Percentiles rank a stretch among this genome's conserved stretches.
Evolutionary conservation across 495 filamentous ascomycete genomes (phyloP).

Genomic region (Mycothermus thermophilus): DNA sequence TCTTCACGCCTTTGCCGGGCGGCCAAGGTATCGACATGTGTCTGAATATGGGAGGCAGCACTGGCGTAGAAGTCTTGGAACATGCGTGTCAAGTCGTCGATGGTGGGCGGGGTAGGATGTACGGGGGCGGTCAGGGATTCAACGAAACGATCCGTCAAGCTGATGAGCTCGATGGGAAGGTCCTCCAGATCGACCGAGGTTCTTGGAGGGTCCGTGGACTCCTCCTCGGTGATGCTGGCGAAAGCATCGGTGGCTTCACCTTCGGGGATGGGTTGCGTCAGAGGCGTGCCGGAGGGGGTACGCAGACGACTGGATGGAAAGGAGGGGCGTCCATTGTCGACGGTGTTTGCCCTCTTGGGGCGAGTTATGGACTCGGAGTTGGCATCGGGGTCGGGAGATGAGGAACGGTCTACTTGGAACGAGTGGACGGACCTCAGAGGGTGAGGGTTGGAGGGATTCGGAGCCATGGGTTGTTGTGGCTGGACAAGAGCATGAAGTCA

Average conservation of each 20-base stretch:
- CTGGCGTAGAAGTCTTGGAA: constrained; percentile 92
- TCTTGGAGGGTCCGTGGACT: constrained; percentile 38
- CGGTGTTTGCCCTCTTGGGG: constrained; percentile 46
- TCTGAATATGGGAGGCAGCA: constrained; percentile 70
- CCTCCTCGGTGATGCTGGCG: constrained; percentile 38
- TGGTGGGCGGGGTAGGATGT: constrained; percentile 67
- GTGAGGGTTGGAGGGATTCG: constrained; percentile 9
- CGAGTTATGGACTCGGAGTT: constrained; percentile 19
- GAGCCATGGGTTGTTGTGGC: constrained; percentile 10
- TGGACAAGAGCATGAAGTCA: background rate
- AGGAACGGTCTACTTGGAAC: constrained; percentile 14
- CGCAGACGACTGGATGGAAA: constrained; percentile 20
- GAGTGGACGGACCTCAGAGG: constrained; percentile 16
- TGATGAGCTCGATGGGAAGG: constrained; percentile 82
- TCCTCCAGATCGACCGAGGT: constrained; percentile 60
- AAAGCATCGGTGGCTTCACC: constrained; percentile 29
- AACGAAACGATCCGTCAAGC: constrained; percentile 86
- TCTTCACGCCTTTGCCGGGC: constrained; percentile 54
- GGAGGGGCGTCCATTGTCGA: constrained; percentile 39
- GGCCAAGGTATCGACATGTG: constrained; percentile 72
- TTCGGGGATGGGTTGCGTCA: constrained; percentile 6
- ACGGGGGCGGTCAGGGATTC: constrained; percentile 81
- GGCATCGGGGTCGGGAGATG: constrained; percentile 13
- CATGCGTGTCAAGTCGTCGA: constrained; percentile 68
- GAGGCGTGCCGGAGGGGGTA: constrained; percentile 16